phyloP scores from a whole-genome alignment of 208 protist genomes.

The Trichomonas vaginalis region DNA sequence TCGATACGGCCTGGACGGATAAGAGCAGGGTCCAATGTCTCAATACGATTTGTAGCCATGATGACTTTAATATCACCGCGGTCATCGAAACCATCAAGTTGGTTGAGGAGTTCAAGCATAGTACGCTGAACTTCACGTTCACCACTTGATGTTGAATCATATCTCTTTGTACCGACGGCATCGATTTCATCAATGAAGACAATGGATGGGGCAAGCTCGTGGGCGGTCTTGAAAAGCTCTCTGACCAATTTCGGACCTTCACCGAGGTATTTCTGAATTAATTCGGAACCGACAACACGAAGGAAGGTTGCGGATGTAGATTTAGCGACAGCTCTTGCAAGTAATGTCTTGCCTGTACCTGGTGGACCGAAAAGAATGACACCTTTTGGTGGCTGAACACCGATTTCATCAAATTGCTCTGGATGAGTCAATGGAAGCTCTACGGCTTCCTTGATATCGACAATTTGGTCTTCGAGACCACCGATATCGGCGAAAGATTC shows the following conservation, averaged over 20 bases:
- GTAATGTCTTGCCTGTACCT: slow-evolving; percentile 91
- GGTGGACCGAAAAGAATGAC: slow-evolving; percentile 97
- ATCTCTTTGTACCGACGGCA: slow-evolving; percentile 95
- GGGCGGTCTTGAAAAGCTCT: slow-evolving; percentile 94
- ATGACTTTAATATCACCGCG: slow-evolving; percentile 98
- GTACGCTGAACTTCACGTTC: slow-evolving; percentile 99
- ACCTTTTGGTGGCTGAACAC: slow-evolving; percentile 96
- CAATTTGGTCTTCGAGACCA: slow-evolving; percentile 93
- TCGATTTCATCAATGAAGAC: slow-evolving; percentile 99
- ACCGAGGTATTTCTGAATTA: slow-evolving; percentile 99
- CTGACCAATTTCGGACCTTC: slow-evolving; percentile 96
- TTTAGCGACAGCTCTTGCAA: slow-evolving; percentile 97
- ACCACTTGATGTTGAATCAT: slow-evolving; percentile 85
- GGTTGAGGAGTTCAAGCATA: slow-evolving; percentile 99
- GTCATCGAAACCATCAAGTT: slow-evolving; percentile 99
- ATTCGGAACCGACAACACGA: slow-evolving; percentile 95
- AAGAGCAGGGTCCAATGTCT: slow-evolving; percentile 97
- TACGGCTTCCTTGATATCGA: slow-evolving; percentile 71
- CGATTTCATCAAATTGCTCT: slow-evolving; percentile 98
- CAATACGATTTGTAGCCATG: slow-evolving; percentile 99
- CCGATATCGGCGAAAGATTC: slow-evolving; percentile 98
- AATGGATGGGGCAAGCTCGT: slow-evolving; percentile 92
- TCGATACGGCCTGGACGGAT: slow-evolving; percentile 98
- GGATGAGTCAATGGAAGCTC: slow-evolving; percentile 98
- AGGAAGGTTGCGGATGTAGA: slow-evolving; percentile 97